These are phyloP conservation scores for Acer campestre DNA, from an alignment of 345 rosid genomes.

Conservation along the genomic window DNA sequence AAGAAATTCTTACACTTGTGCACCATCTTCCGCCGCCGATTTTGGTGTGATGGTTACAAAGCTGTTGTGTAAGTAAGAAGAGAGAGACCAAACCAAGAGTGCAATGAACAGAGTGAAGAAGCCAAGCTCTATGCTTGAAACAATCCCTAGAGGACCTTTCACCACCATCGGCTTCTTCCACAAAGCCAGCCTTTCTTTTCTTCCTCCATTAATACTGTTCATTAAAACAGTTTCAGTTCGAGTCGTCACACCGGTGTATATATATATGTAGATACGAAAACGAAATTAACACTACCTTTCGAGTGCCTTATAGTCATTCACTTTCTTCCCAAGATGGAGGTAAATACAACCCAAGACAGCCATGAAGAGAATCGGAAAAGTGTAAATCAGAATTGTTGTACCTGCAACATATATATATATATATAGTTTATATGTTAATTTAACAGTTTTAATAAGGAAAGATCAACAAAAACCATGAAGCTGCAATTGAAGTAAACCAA, in stretches of 20 bases:
- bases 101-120: constrained; percentile 72
- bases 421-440: too few relatives aligned
- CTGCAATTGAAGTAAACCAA: background rate
- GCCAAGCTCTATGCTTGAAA: constrained; percentile 56
- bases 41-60: constrained; percentile 44
- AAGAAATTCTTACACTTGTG: constrained; percentile 42
- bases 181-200: background rate
- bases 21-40: constrained; percentile 39
- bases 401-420: constrained; percentile 35
- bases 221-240: background rate
- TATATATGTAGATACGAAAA: background rate
- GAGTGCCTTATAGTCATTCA: background rate
- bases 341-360: constrained; percentile 58
- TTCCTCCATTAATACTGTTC: constrained; percentile 21
- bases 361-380: constrained; percentile 61
- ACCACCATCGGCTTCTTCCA: constrained; percentile 67
- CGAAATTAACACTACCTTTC: constrained; percentile 29
- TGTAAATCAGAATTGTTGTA: constrained; percentile 42
- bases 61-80: constrained; percentile 41
- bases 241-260: too few relatives aligned
- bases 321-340: constrained; percentile 55
- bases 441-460: too few relatives aligned
- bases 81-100: constrained; percentile 65
- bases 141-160: constrained; percentile 87
- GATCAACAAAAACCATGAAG: background rate